These are phyloP conservation scores for Xylariaceae sp. DNA, from an alignment of 2,329 filamentous ascomycete genomes.

Conservation along the genomic window DNA sequence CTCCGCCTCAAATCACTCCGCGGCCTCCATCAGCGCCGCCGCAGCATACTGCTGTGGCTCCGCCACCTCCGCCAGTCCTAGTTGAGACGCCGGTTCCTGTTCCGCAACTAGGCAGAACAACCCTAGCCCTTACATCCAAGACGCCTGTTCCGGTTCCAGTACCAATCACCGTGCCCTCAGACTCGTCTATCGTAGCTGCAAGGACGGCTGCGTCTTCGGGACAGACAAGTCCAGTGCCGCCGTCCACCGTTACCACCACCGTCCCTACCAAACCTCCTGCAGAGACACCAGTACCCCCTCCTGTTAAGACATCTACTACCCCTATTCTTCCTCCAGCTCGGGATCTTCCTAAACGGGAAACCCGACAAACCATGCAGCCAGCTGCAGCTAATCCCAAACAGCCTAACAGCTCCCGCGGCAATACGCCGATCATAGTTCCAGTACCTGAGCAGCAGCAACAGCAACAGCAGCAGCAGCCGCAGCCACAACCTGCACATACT, in stretches of 20 bases:
- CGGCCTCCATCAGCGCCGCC: slow-evolving; percentile 43
- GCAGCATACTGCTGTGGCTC: slow-evolving; percentile 23
- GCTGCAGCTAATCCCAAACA: slow-evolving; percentile 40
- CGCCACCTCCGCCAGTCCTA: slow-evolving; percentile 18
- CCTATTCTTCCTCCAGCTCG: slow-evolving; percentile 47
- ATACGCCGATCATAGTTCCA: slow-evolving; percentile 45
- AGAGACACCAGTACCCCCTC: slow-evolving; percentile 52
- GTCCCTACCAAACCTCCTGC: slow-evolving; percentile 46
- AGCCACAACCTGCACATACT: slow-evolving; percentile 24
- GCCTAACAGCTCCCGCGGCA: slow-evolving; percentile 36
- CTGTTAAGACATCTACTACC: slow-evolving; percentile 45
- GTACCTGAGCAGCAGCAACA: slow-evolving; percentile 45
- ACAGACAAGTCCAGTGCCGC: slow-evolving; percentile 40
- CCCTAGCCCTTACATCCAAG: slow-evolving; percentile 41
- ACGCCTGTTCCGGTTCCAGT: slow-evolving; percentile 45
- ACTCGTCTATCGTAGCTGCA: slow-evolving; percentile 37
- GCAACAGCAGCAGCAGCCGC: slow-evolving; percentile 8
- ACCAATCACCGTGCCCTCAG: slow-evolving; percentile 35
- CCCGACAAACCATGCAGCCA: slow-evolving; percentile 52
- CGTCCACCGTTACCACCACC: slow-evolving; percentile 47
- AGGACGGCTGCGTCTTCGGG: slow-evolving; percentile 37
- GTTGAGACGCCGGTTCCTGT: slow-evolving; percentile 44
- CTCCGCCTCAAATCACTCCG: slow-evolving; percentile 49
- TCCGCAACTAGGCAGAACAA: slow-evolving; percentile 40
- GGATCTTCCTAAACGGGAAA: slow-evolving; percentile 52